phyloP scores from a whole-genome alignment of 805 yeast species.

The Zygosaccharomyces bailii region DNA sequence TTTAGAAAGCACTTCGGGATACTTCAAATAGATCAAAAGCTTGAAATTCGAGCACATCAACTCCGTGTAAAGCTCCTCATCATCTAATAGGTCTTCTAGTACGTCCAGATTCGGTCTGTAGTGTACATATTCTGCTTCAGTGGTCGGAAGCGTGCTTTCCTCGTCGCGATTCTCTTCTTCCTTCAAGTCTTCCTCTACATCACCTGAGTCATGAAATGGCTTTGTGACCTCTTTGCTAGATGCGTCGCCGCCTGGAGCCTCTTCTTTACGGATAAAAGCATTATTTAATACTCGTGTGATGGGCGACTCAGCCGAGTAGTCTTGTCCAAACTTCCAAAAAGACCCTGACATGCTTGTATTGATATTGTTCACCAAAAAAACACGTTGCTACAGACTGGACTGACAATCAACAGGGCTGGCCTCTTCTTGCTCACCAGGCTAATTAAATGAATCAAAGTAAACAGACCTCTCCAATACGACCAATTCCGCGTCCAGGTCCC shows the following conservation, averaged over 20 bases:
- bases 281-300: slow-evolving; percentile 46
- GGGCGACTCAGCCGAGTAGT: slow-evolving; percentile 52
- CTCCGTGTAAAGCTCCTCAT: slow-evolving; percentile 71
- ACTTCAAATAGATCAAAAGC: slow-evolving; percentile 73
- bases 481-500: slow-evolving; percentile 8
- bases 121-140: slow-evolving; percentile 35
- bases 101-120: slow-evolving; percentile 42
- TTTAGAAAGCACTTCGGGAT: slow-evolving; percentile 66
- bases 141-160: slow-evolving; percentile 32
- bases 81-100: slow-evolving; percentile 64
- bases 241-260: slow-evolving; percentile 13
- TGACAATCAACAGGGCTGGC: neutral
- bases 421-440: neutral
- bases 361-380: neutral
- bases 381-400: neutral
- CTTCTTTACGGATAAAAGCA: slow-evolving; percentile 33
- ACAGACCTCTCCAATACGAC: slow-evolving; percentile 8
- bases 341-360: slow-evolving; percentile 40
- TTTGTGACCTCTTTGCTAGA: slow-evolving; percentile 8
- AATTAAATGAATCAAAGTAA: slow-evolving; percentile 2
- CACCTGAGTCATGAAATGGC: slow-evolving; percentile 5
- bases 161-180: slow-evolving; percentile 27
- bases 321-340: slow-evolving; percentile 61
- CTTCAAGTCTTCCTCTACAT: slow-evolving; percentile 30
- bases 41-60: slow-evolving; percentile 67